Base-by-base conservation (phyloP, 2,329 filamentous ascomycete genomes). In the Nemania diffusa region DNA sequence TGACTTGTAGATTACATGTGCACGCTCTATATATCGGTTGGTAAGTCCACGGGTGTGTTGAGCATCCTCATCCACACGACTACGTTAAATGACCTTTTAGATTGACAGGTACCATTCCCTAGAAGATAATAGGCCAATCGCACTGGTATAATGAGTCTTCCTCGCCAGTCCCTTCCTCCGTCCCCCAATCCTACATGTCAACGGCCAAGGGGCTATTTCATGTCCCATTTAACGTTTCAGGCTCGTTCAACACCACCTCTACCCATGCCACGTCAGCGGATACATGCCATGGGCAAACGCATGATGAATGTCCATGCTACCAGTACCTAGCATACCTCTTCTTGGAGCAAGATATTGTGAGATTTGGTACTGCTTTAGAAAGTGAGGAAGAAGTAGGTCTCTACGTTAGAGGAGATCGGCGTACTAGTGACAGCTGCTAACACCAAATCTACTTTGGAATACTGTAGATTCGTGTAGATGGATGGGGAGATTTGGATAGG, bases 201-300 rank as follows among this genome's bases (percentile, higher is more conserved):
- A 26, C 9, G 44, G 34, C 22, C 29, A 68, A 67, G 63, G 67
- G 44, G 56, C 24, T 57, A 11, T 29, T 40, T 52, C 27, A 46
- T 62, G 67, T 68, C 65, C 67, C 67, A 65, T 64, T 62, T 17
- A 40, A 56, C 27, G 67, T 69, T 68, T 64, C 67, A 69, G 57
- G 17, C 29, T 67, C 22, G 42, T 50, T 62, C 57, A 55, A 27
- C 20, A 63, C 50, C 22, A 13, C 9, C 44, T 26, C 32, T 60
- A 48, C 57, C 57, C 65, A 62, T 57, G 65, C 55, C 57, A 57
- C 37, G 34, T 64, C 65, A 52, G 61, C 51, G 60, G 32, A 61
- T 64, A 50, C 26, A 53, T 52, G 42, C 51, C 27, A 48, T 27
- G 24, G 51, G 57, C 27, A 53, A 50, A 53, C 63, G n/a, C 50